Evolutionary conservation across 495 filamentous ascomycete genomes (phyloP), one percentile per base, ranked within the genome.

Genomic region (Cercophora newfieldiana): DNA sequence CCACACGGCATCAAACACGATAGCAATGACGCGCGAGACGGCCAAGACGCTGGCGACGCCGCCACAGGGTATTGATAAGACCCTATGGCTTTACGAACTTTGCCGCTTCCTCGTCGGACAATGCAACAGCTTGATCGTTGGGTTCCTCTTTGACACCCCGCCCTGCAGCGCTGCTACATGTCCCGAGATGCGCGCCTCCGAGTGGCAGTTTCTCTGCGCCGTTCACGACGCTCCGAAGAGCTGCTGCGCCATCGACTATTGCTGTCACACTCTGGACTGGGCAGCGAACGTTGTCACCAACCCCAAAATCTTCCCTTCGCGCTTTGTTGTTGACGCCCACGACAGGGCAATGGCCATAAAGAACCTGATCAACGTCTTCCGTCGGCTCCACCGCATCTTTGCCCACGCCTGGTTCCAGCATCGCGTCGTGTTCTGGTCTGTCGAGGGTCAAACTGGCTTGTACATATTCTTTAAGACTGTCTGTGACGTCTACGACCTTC

Each of bases 401-500:
- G 96, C 95, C 58, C 95, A 99, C 71, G 95, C 95, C 12, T 99
- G 95, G 95, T 99, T 97, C 76, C 93, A 97, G 75, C 95, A 99
- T 73, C 87, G 93, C 21, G 87, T 87, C 57, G 89, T 96, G n/a
- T 99, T 98, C 73, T 97, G 94, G 93, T 87, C 91, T 47, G 90
- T 97, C n/a, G 96, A 99, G 76, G 85, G 84, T 14, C 85, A 91
- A 73, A 90, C 90, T 54, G 95, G 95, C 10, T 77, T 99, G 1
- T 99, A 98, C 74, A 83, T 95, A 47, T 90, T 99, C 66, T 98
- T 98, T 83, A 98, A 97, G 83, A 96, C 90, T 0, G 94, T 98
- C 30, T 97, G 93, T 71, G 95, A 98, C 71, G 83, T 87, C 69
- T 98, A 97, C 76, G 85, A 86, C 48, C 85, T 98, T 29, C 89